A percentile compares a stretch with the other conserved stretches of the same genome.
These are phyloP conservation scores for Trichosanthes truncata DNA, from an alignment of 306 rosid species.

Conservation along the genomic window DNA sequence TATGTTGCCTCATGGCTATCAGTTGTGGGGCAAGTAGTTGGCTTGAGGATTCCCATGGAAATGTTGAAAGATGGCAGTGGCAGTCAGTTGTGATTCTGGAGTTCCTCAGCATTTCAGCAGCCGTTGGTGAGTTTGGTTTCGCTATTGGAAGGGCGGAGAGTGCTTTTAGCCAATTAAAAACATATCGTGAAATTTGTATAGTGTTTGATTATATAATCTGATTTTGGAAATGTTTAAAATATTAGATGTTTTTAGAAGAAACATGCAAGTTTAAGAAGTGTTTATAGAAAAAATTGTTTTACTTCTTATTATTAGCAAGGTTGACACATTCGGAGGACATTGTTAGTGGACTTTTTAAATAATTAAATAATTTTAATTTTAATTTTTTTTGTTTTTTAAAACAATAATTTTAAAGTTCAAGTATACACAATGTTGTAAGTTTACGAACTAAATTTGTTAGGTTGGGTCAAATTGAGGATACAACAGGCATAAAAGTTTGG, in stretches of 20 bases:
- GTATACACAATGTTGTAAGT: too few species aligned
- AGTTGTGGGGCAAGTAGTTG: slow-evolving; percentile 72
- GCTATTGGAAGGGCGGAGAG: too few species aligned
- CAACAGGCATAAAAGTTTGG: too few species aligned
- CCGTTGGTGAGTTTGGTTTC: neutral
- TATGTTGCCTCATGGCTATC: slow-evolving; percentile 76
- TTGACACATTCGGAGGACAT: too few species aligned
- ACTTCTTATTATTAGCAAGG: too few species aligned
- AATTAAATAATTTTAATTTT: too few species aligned
- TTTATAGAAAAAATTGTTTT: too few species aligned
- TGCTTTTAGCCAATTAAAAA: neutral
- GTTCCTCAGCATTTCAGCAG: neutral
- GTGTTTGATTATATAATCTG: neutral
- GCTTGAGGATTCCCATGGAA: slow-evolving; percentile 47
- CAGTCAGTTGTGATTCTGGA: neutral
- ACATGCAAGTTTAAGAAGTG: neutral
- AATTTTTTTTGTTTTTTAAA: too few species aligned
- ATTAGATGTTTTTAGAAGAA: neutral
- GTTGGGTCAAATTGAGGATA: too few species aligned
- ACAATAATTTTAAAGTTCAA: too few species aligned
- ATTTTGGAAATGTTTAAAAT: neutral
- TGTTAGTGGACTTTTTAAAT: too few species aligned
- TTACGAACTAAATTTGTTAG: too few species aligned
- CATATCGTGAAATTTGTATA: neutral
- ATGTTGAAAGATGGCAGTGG: slow-evolving; percentile 22